Conservation (phyloP, 2,329 filamentous ascomycete genomes). For the Diaporthe aspalathi region DNA sequence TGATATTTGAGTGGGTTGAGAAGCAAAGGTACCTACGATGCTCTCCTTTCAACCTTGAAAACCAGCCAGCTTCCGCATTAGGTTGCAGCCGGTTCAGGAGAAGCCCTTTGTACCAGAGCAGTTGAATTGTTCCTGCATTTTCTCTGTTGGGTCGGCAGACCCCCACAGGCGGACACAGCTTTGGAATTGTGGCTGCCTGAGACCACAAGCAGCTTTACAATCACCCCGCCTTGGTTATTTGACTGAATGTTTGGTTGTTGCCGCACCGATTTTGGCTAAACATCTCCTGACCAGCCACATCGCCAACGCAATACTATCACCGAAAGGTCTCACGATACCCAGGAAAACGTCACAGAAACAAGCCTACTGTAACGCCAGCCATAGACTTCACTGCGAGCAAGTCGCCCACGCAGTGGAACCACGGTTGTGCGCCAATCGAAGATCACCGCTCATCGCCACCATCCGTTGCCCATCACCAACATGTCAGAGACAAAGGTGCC, state of each 20-base stretch:
- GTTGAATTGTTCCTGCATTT: too few relatives aligned
- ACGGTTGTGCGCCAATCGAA: too few relatives aligned
- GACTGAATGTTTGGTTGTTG: too few relatives aligned
- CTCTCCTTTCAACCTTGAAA: background rate
- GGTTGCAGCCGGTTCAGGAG: background rate
- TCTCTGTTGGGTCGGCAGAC: background rate
- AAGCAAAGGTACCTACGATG: too few relatives aligned
- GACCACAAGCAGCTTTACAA: background rate
- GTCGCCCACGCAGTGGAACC: too few relatives aligned
- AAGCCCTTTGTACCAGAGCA: background rate
- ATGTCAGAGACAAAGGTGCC: slow-evolving; percentile 22
- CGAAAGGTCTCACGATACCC: background rate
- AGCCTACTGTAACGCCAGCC: too few relatives aligned
- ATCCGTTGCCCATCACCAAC: background rate
- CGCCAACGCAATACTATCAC: background rate
- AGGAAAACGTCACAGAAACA: too few relatives aligned
- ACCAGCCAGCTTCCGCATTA: background rate
- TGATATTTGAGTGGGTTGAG: too few relatives aligned
- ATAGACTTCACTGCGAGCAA: too few relatives aligned
- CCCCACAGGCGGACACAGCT: background rate
- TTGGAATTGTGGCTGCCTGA: background rate
- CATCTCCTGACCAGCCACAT: background rate
- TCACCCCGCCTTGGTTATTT: too few relatives aligned
- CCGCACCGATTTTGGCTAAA: background rate
- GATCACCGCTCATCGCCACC: background rate